phyloP scores from a whole-genome alignment of 2,329 filamentous ascomycete genomes.

The Microascus cirrosus region DNA sequence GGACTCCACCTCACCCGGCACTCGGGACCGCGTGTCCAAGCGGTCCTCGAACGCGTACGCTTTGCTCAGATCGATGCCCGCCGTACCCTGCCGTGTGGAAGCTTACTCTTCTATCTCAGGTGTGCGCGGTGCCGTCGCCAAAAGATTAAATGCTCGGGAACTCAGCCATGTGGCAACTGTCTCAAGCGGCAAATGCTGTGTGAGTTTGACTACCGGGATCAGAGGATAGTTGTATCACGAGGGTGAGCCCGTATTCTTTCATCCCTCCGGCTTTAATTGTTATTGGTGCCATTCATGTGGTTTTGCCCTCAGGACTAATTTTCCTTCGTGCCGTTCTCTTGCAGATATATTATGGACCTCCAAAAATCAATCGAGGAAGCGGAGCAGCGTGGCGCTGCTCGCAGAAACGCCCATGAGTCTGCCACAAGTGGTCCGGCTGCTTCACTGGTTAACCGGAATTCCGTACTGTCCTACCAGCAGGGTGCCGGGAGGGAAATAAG shows the following conservation, averaged over 20 bases:
- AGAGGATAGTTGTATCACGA: constrained; percentile 8
- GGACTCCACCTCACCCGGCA: neutral
- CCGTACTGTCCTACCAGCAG: no score
- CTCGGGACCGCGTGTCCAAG: neutral
- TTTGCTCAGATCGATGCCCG: neutral
- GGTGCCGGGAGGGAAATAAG: neutral
- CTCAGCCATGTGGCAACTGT: constrained; percentile 19
- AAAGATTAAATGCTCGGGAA: constrained; percentile 21
- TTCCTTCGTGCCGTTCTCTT: neutral
- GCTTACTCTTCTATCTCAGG: constrained; percentile 7
- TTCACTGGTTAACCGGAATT: neutral
- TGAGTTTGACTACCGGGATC: constrained; percentile 15
- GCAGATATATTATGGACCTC: constrained; percentile 4
- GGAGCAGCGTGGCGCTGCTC: neutral
- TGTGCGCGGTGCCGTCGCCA: constrained; percentile 15
- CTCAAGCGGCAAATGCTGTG: constrained; percentile 19
- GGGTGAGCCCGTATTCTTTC: constrained; percentile 4
- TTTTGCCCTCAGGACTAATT: neutral
- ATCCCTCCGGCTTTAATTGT: neutral
- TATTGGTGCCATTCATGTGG: neutral
- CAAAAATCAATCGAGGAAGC: constrained; percentile 4
- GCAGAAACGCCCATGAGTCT: neutral
- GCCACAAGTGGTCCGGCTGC: no score
- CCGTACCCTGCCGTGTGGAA: neutral
- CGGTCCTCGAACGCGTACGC: constrained; percentile 2